These are phyloP conservation scores for Austropuccinia psidii DNA, from an alignment of 1,284 basidiomycete genomes.

Conservation along the genomic window DNA sequence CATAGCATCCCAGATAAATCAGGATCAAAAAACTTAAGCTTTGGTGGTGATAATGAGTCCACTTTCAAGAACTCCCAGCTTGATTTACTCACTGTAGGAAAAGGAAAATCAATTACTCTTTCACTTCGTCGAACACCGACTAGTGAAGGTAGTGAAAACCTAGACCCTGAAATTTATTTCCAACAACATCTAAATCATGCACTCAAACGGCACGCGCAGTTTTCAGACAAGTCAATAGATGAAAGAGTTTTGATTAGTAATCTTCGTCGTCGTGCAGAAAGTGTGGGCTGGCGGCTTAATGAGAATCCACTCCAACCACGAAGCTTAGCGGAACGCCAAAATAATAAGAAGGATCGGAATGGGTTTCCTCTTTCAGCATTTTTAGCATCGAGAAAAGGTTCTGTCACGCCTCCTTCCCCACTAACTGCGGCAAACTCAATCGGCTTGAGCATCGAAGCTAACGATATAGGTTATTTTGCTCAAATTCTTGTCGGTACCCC, in stretches of 20 bases:
- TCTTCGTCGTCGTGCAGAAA: background rate
- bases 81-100: background rate
- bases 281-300: background rate
- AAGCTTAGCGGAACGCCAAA: background rate
- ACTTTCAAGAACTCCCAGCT: background rate
- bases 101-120: slow-evolving; percentile 14
- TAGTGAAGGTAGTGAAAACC: background rate
- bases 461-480: slow-evolving; percentile 61
- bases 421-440: slow-evolving; percentile 58
- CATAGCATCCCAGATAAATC: background rate
- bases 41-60: background rate
- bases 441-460: slow-evolving; percentile 63
- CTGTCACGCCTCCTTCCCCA: slow-evolving; percentile 54
- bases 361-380: slow-evolving; percentile 6
- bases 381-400: slow-evolving; percentile 43
- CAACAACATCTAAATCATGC: slow-evolving; percentile 33
- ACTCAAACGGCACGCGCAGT: slow-evolving; percentile 7
- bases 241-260: slow-evolving; percentile 7
- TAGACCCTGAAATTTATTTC: slow-evolving; percentile 26
- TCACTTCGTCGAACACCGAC: slow-evolving; percentile 7
- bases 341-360: background rate
- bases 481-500: slow-evolving; percentile 69
- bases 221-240: slow-evolving; percentile 11
- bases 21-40: background rate
- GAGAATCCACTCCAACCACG: background rate